Base-by-base conservation (phyloP, 768 basidiomycete genomes). In the Hortiboletus campestris region DNA sequence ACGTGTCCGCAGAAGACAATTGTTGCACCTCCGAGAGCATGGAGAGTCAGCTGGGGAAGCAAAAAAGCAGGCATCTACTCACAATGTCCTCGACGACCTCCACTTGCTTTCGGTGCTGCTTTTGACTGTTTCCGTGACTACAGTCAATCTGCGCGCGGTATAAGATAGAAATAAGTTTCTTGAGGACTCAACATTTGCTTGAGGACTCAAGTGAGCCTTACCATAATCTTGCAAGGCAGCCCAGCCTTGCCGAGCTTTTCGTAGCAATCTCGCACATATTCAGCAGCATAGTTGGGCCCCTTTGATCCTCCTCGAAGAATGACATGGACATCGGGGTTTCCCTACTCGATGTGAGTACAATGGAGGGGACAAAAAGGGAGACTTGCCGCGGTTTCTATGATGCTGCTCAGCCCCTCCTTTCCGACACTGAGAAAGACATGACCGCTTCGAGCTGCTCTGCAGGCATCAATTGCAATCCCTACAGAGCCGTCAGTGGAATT, bases 351-450 rank as follows among this genome's bases (percentile, higher is more conserved):
- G 12, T 61, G 9, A 62, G 61, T n/a, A 55, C 11, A 48, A 32
- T 19, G 38, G 44, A 32, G 14, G 11, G 8, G 43, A 13, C 14
- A 31, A 44, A 7, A 31, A 3, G 31, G 2, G 39, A 46, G 36
- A 70, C 76, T 41, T 47, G 86, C 94, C 73, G 88, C 85, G 1
- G 97, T 98, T 78, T 98, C 96, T 53, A 98, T 87, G 62, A 98
- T 94, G 68, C 91, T 90, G 63, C 89, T 91, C 63, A 95, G 72
- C 13, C 96, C 96, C 73, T 97, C 94, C 75, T 98, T 98, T 31
- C 95, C 97, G 32, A 99, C 97, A 62, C 88, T 90, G 17, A 99
- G 80, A 84, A 99, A 99, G 55, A 94, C 92, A 72, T 99, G 96
- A 1, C 91, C 91, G 53, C 83, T 82, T 56, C 85, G 83, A 17